Conservation (phyloP, 2,329 filamentous ascomycete genomes). For the Ophiosphaerella narmari region DNA sequence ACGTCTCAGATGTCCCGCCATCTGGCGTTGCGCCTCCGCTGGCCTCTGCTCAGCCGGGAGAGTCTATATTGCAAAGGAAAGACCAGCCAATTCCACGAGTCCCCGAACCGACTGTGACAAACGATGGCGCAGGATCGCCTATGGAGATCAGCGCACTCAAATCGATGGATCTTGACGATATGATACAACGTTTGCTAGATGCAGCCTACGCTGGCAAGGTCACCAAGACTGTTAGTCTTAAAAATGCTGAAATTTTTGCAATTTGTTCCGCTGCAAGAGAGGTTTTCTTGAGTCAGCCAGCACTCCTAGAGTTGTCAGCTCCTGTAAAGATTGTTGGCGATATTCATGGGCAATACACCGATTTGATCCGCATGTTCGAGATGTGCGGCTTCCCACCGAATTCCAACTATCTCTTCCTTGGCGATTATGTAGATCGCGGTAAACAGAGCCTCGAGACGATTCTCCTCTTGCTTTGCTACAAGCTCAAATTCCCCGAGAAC, state of each 20-base stretch:
- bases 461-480: slow-evolving; percentile 89
- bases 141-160: slow-evolving; percentile 92
- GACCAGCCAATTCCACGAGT: slow-evolving; percentile 70
- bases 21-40: slow-evolving; percentile 63
- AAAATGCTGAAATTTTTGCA: slow-evolving; percentile 95
- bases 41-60: slow-evolving; percentile 71
- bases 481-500: slow-evolving; percentile 96
- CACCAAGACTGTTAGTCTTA: slow-evolving; percentile 94
- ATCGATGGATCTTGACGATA: slow-evolving; percentile 92
- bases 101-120: slow-evolving; percentile 53
- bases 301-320: slow-evolving; percentile 86
- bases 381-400: slow-evolving; percentile 96
- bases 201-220: slow-evolving; percentile 96
- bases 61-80: slow-evolving; percentile 87
- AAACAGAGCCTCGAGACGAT: slow-evolving; percentile 97
- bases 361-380: slow-evolving; percentile 95
- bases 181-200: slow-evolving; percentile 92
- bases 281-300: slow-evolving; percentile 87
- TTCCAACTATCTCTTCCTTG: slow-evolving; percentile 91
- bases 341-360: slow-evolving; percentile 95
- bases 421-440: slow-evolving; percentile 94
- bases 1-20: slow-evolving; percentile 89
- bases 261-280: slow-evolving; percentile 90
- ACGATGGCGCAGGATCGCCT: slow-evolving; percentile 58
- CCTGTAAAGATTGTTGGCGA: slow-evolving; percentile 98